These are phyloP conservation scores for Saturnispora mendoncae DNA, from an alignment of 805 yeast genomes.

Conservation along the genomic window DNA sequence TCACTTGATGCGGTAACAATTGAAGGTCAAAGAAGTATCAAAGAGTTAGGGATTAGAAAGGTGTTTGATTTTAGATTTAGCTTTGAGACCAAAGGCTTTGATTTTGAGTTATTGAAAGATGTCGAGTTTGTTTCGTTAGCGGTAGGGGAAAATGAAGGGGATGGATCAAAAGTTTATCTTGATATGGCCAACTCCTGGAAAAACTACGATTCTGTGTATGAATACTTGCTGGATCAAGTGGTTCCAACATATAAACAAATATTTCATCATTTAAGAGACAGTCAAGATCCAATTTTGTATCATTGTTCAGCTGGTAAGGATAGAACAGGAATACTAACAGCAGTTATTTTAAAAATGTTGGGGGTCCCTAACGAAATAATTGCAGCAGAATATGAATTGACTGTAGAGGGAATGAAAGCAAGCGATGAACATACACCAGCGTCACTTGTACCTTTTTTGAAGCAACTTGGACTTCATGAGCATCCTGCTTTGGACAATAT, in stretches of 20 bases:
- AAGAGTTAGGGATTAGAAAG: conserved; percentile 38
- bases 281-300: conserved; percentile 46
- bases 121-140: not conserved
- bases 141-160: not conserved
- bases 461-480: conserved; percentile 31
- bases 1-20: conserved; percentile 44
- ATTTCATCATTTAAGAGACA: conserved; percentile 48
- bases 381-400: conserved; percentile 70
- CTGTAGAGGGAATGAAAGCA: conserved; percentile 53
- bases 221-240: conserved; percentile 46
- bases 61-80: conserved; percentile 63
- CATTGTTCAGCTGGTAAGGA: conserved; percentile 88
- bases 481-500: conserved; percentile 51
- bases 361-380: conserved; percentile 61
- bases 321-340: conserved; percentile 67
- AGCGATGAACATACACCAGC: conserved; percentile 33
- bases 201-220: conserved; percentile 57
- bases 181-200: conserved; percentile 48
- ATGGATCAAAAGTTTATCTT: not conserved
- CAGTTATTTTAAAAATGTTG: conserved; percentile 52
- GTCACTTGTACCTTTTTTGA: not conserved
- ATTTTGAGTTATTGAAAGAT: conserved; percentile 16
- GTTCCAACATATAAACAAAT: conserved; percentile 38
- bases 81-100: conserved; percentile 42
- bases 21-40: conserved; percentile 36